Evolutionary conservation across 306 rosid genomes (phyloP).

Genomic region (Crotalaria pallida): DNA sequence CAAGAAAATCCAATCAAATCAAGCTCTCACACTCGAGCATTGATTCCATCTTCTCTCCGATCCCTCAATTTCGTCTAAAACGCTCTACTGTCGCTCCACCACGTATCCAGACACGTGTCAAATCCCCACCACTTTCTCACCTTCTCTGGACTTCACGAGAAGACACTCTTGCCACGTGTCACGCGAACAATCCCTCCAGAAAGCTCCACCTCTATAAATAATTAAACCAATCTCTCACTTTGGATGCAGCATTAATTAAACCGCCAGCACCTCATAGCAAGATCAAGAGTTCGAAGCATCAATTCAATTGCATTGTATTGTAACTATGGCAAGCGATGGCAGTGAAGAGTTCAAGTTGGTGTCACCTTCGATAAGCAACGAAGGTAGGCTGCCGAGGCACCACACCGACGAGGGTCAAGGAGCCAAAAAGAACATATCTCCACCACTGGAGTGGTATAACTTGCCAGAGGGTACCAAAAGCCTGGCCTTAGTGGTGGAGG

Average conservation of each 20-base stretch:
- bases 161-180: slow-evolving; percentile 26
- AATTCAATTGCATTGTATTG: too few species aligned
- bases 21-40: background rate
- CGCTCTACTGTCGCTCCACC: slow-evolving; percentile 7
- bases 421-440: slow-evolving; percentile 65
- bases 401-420: slow-evolving; percentile 77
- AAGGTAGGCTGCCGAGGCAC: slow-evolving; percentile 59
- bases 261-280: background rate
- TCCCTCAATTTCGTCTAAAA: slow-evolving; percentile 24
- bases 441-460: slow-evolving; percentile 88
- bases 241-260: background rate
- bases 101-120: slow-evolving; percentile 29
- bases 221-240: background rate
- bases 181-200: background rate
- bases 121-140: background rate
- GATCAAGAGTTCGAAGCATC: background rate
- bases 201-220: background rate
- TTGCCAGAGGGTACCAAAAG: slow-evolving; percentile 58
- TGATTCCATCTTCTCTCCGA: background rate
- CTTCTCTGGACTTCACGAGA: slow-evolving; percentile 21
- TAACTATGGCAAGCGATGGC: slow-evolving; percentile 28
- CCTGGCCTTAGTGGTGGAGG: slow-evolving; percentile 66
- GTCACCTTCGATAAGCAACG: slow-evolving; percentile 46
- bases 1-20: too few species aligned
- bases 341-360: slow-evolving; percentile 59